Percentiles rank a stretch among this genome's conserved stretches.
Evolutionary conservation across 768 basidiomycete genomes (phyloP).

Genomic region (Gautieria morchelliformis): DNA sequence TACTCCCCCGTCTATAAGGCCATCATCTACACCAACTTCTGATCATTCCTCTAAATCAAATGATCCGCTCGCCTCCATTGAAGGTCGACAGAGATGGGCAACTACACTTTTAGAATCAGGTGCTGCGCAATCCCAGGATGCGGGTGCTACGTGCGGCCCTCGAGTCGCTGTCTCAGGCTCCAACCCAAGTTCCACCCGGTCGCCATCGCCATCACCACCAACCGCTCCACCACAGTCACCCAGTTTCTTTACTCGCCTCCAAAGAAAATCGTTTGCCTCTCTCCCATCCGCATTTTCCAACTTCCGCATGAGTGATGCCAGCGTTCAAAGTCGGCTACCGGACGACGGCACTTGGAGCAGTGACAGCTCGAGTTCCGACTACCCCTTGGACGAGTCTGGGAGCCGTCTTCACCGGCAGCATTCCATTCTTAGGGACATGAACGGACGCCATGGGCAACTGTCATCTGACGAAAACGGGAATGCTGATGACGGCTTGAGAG

Average conservation of each 20-base stretch:
- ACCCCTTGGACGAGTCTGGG: constrained; percentile 1
- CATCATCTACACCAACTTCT: neutral
- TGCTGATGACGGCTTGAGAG: neutral
- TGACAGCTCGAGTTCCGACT: constrained; percentile 34
- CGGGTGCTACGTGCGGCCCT: constrained; percentile 5
- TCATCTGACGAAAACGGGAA: neutral
- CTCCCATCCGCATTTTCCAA: constrained; percentile 28
- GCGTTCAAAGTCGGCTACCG: constrained; percentile 19
- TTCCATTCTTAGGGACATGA: neutral
- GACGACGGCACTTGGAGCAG: constrained; percentile 40
- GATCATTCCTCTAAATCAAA: constrained; percentile 15
- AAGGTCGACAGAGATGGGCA: constrained; percentile 40
- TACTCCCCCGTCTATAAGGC: constrained; percentile 20
- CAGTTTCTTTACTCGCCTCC: constrained; percentile 34
- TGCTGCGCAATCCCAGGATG: constrained; percentile 8
- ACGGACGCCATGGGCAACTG: neutral
- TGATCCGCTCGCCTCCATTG: constrained; percentile 32
- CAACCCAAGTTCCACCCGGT: constrained; percentile 1
- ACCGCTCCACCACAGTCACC: neutral
- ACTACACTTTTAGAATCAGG: constrained; percentile 31
- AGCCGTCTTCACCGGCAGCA: neutral
- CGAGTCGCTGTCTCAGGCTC: neutral
- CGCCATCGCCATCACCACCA: constrained; percentile 14
- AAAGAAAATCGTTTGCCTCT: constrained; percentile 36
- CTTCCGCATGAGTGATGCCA: constrained; percentile 14